Evolutionary conservation across 345 rosid species (phyloP).

Genomic region (Corchorus capsularis): DNA sequence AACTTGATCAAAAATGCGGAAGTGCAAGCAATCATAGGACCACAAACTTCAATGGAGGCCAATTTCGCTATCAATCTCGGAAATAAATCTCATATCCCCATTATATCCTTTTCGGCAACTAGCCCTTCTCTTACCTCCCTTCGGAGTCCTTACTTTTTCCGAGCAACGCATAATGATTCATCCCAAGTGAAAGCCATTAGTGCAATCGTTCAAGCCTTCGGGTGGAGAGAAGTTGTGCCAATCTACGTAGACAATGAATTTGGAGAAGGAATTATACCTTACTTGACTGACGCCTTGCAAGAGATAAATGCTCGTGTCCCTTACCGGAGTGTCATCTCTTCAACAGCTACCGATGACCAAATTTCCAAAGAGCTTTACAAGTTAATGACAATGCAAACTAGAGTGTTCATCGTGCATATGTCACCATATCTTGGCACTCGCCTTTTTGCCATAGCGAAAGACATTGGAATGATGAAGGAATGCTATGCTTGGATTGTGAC

Average conservation of each 20-base stretch:
- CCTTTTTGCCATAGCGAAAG: constrained; percentile 44
- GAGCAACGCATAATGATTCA: constrained; percentile 40
- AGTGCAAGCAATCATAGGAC: constrained; percentile 61
- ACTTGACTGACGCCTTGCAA: constrained; percentile 45
- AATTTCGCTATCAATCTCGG: constrained; percentile 45
- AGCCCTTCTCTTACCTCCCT: constrained; percentile 44
- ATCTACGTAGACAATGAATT: constrained; percentile 46
- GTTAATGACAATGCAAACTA: constrained; percentile 46
- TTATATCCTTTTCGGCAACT: constrained; percentile 49
- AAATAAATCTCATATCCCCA: constrained; percentile 44
- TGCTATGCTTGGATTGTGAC: constrained; percentile 57
- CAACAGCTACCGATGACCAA: constrained; percentile 41
- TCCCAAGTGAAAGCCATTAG: constrained; percentile 47
- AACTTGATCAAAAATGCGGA: constrained; percentile 46
- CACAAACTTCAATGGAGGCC: constrained; percentile 42
- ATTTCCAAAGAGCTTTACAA: constrained; percentile 53
- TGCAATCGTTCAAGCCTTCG: constrained; percentile 40
- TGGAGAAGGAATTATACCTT: constrained; percentile 54
- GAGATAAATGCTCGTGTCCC: constrained; percentile 43
- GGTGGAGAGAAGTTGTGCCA: constrained; percentile 58
- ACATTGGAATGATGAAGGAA: constrained; percentile 48
- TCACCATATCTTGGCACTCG: constrained; percentile 32
- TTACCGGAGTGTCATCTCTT: constrained; percentile 46
- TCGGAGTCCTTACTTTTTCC: constrained; percentile 50
- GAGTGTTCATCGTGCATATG: constrained; percentile 62